phyloP scores from a whole-genome alignment of 2,329 filamentous ascomycete genomes.

The Torrubiellomyces zombiae region DNA sequence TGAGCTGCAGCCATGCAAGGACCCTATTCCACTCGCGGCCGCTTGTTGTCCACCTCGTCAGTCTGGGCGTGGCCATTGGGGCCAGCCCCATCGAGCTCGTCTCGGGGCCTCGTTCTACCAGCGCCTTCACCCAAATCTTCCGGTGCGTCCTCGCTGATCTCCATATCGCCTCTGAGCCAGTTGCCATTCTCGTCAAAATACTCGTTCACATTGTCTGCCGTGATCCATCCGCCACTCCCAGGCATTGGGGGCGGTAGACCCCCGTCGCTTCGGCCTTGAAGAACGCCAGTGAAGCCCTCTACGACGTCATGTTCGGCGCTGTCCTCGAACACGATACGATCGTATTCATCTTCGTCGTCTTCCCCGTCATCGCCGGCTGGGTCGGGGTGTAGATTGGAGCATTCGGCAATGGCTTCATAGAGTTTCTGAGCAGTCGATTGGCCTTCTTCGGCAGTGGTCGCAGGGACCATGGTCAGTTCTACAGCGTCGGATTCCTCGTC shows the following conservation, averaged over 20 bases:
- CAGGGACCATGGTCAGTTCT: conserved; percentile 50
- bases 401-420: conserved; percentile 55
- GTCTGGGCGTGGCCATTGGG: conserved; percentile 22
- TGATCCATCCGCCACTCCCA: conserved; percentile 71
- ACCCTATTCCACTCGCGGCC: conserved; percentile 28
- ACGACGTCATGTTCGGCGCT: conserved; percentile 30
- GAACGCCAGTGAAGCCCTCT: conserved; percentile 39
- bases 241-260: conserved; percentile 51
- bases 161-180: conserved; percentile 40
- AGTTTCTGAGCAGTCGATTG: conserved; percentile 23
- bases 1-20: too few relatives aligned
- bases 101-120: conserved; percentile 34
- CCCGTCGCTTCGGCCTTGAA: conserved; percentile 28
- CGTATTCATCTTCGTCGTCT: conserved; percentile 36
- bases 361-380: conserved; percentile 41
- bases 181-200: conserved; percentile 72
- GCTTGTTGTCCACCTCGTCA: conserved; percentile 28
- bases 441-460: conserved; percentile 8
- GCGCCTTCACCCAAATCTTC: conserved; percentile 46
- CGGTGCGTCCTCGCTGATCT: conserved; percentile 16
- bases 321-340: conserved; percentile 40
- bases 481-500: conserved; percentile 50
- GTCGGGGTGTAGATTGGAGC: conserved; percentile 63
- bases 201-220: conserved; percentile 74
- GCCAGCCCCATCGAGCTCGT: conserved; percentile 32